Base-by-base conservation (phyloP, 495 filamentous ascomycete genomes). In the Penicillium atrosanguineum region DNA sequence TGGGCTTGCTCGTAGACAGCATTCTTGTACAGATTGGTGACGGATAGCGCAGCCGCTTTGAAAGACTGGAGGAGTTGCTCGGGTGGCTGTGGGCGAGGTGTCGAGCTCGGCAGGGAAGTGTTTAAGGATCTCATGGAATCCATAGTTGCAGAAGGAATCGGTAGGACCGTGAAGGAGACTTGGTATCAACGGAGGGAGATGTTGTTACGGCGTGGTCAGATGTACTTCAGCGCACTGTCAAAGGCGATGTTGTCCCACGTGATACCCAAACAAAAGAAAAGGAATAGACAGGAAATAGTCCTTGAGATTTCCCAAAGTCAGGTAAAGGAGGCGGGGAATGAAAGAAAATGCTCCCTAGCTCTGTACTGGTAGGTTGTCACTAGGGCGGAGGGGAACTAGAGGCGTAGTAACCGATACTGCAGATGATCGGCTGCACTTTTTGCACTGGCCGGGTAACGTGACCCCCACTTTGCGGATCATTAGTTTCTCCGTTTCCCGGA, bases 11-110 rank as follows among this genome's bases (percentile, higher is more conserved):
- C 87, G 48, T 82, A 76, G 2, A 87, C 86, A 15, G 93, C 91
- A 47, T 85, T 89, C 69, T 96, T 96, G 74, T 97, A 97, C 26
- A 99, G 85, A 57, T 91, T 93, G 43, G 95, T 97, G 47, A 97
- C 92, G 3, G 95, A 95, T 19, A 97, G 77, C 14, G 95, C 95
- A 20, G 95, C 95, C 36, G 86, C 81, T 67, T 88, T 92, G 80
- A 99, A 99, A 48, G 89, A 84, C 47, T 91, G 86, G 43, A 95
- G 81, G 38, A 97, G 83, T 63, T 94, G 80, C 65, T 91, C 89
- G 12, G 87, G 81, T 21, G 86, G 83, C 51, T 89, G 88, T 28
- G 70, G 70, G 20, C 72, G 67, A 29, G 74, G 74, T 48, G 75
- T 77, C 6, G 78, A 74, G 39, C 70, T 72, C 15, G 83, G 83